A percentile compares a stretch with the other conserved stretches of the same genome.
phyloP scores from a whole-genome alignment of 345 rosid species.

The Populus nigra region DNA sequence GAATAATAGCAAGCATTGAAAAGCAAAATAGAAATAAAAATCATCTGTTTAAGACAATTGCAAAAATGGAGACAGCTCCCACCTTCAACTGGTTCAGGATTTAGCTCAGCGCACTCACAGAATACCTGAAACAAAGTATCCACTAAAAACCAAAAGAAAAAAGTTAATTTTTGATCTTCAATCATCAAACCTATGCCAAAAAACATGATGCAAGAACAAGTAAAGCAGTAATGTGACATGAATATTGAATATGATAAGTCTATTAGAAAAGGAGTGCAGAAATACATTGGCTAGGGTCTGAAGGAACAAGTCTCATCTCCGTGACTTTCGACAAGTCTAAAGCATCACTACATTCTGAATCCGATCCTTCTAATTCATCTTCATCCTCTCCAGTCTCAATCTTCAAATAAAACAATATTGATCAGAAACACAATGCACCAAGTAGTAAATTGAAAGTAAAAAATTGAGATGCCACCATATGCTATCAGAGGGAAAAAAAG shows the following conservation, averaged over 20 bases:
- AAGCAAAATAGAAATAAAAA: neutral
- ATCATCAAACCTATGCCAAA: neutral
- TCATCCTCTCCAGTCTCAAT: slow-evolving; percentile 70
- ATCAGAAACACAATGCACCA: slow-evolving; percentile 10
- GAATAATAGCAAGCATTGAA: neutral
- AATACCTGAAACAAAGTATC: slow-evolving; percentile 76
- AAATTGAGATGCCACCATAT: neutral
- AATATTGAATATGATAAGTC: neutral
- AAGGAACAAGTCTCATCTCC: slow-evolving; percentile 95
- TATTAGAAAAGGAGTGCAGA: slow-evolving; percentile 5
- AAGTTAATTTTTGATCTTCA: slow-evolving; percentile 2
- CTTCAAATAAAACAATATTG: slow-evolving; percentile 30
- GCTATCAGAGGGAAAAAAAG: neutral
- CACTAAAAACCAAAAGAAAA: slow-evolving; percentile 46
- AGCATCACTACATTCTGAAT: slow-evolving; percentile 47
- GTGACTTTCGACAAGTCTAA: slow-evolving; percentile 63
- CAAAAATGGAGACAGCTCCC: slow-evolving; percentile 13
- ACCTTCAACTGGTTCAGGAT: slow-evolving; percentile 90
- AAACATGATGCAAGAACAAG: neutral
- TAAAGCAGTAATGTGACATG: slow-evolving; percentile 1
- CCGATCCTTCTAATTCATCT: slow-evolving; percentile 55
- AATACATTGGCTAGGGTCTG: slow-evolving; percentile 73
- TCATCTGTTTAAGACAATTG: neutral
- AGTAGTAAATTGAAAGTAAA: neutral
- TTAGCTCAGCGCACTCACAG: slow-evolving; percentile 89